Conservation (phyloP, 202 grass and related monocot genomes). For the Dendrocalamus latiflorus region DNA sequence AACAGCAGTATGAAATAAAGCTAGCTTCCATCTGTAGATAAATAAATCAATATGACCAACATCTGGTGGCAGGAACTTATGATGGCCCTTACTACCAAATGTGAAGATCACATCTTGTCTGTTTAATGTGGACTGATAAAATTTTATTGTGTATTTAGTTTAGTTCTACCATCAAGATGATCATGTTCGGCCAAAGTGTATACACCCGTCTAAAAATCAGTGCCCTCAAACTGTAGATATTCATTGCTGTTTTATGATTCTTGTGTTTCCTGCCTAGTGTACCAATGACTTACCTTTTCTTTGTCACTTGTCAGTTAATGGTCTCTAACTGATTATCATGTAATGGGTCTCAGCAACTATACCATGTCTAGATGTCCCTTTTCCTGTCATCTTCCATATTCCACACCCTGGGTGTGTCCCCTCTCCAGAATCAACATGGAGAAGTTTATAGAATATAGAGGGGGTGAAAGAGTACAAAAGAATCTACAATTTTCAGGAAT, state of each 20-base stretch:
- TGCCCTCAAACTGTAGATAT: neutral
- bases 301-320: neutral
- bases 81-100: neutral
- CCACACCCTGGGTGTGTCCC: neutral
- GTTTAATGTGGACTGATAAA: neutral
- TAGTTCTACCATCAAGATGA: neutral
- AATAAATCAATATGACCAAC: neutral
- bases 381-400: neutral
- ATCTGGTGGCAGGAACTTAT: neutral
- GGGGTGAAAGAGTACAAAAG: too few species aligned
- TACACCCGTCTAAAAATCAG: neutral
- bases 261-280: constrained; percentile 6
- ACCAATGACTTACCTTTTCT: neutral
- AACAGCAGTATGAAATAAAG: constrained; percentile 7
- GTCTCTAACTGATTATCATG: neutral
- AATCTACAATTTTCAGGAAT: too few species aligned
- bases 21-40: neutral
- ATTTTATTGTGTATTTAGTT: neutral
- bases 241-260: neutral
- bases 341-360: neutral
- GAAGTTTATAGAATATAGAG: too few species aligned
- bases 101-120: neutral
- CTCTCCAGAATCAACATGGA: too few species aligned
- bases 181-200: constrained; percentile 15
- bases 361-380: neutral